A percentile compares a stretch with the other conserved stretches of the same genome.
Conservation (phyloP, 176 grass and related monocot genomes). For the Rhynchospora breviuscula region DNA sequence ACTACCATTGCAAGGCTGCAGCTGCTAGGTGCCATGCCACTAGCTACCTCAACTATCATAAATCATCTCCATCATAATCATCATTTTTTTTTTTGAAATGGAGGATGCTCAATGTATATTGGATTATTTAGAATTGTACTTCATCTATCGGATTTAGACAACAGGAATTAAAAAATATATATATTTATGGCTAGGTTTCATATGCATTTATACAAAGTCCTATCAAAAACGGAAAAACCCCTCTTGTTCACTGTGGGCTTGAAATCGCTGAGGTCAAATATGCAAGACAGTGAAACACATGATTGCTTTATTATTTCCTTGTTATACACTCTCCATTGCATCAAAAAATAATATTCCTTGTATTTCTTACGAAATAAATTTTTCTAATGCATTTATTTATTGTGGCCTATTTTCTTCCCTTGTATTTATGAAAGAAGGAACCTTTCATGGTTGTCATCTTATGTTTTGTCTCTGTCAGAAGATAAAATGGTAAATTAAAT, state of each 20-base stretch:
- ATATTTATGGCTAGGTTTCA: background rate
- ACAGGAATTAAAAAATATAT: background rate
- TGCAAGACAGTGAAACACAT: background rate
- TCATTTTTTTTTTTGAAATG: background rate
- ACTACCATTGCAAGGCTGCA: slow-evolving; percentile 11
- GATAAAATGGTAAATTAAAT: background rate
- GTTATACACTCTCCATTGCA: background rate
- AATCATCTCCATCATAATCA: background rate
- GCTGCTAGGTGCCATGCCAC: background rate
- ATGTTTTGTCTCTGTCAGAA: background rate
- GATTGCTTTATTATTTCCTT: background rate
- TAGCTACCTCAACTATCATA: background rate
- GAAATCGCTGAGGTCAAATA: background rate
- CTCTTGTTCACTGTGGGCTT: background rate
- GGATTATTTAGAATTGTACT: background rate
- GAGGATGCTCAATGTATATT: background rate
- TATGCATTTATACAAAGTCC: background rate
- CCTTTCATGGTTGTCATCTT: background rate
- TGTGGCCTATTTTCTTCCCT: background rate
- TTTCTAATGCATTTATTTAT: background rate
- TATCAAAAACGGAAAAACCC: background rate
- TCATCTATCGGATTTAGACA: background rate
- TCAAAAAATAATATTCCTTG: background rate
- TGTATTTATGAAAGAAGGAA: background rate
- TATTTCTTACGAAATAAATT: background rate